phyloP scores from a whole-genome alignment of 2,329 filamentous ascomycete genomes.

The Clarireedia sp. region DNA sequence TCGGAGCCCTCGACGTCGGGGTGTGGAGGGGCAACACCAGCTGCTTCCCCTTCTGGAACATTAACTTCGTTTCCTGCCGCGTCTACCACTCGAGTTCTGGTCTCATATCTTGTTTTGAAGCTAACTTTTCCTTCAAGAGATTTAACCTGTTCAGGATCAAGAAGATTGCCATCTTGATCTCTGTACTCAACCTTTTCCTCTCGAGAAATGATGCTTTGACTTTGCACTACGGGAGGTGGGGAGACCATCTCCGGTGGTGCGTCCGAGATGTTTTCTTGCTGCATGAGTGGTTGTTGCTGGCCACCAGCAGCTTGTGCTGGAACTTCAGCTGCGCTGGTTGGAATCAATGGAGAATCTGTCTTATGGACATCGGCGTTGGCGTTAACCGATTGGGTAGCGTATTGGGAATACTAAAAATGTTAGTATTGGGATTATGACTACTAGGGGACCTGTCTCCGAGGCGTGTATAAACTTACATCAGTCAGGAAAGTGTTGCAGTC shows the following conservation, averaged over 20 bases:
- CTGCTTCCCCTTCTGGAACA: constrained; percentile 14
- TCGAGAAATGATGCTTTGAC: constrained; percentile 32
- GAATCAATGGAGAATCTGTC: constrained; percentile 23
- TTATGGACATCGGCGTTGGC: constrained; percentile 23
- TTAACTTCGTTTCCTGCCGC: constrained; percentile 66
- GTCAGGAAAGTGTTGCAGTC: constrained; percentile 92
- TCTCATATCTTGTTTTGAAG: constrained; percentile 94
- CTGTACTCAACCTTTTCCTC: constrained; percentile 91
- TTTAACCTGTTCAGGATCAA: constrained; percentile 76
- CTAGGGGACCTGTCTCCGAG: constrained; percentile 11
- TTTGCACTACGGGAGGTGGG: constrained; percentile 14
- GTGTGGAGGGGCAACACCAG: constrained; percentile 28
- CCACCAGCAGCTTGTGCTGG: constrained; percentile 16
- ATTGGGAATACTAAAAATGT: constrained; percentile 30
- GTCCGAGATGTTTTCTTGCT: constrained; percentile 23
- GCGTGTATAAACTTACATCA: constrained; percentile 56
- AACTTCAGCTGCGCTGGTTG: constrained; percentile 23
- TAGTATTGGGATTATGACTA: constrained; percentile 9
- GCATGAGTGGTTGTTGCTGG: constrained; percentile 24
- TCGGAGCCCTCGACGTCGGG: constrained; percentile 47
- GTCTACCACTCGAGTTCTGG: constrained; percentile 79
- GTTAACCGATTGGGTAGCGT: constrained; percentile 24
- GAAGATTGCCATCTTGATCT: constrained; percentile 84
- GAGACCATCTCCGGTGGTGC: constrained; percentile 23
- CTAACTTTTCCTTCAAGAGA: constrained; percentile 85